Conservation (phyloP, 495 filamentous ascomycete species). For the Penicillium dipodomyicola region DNA sequence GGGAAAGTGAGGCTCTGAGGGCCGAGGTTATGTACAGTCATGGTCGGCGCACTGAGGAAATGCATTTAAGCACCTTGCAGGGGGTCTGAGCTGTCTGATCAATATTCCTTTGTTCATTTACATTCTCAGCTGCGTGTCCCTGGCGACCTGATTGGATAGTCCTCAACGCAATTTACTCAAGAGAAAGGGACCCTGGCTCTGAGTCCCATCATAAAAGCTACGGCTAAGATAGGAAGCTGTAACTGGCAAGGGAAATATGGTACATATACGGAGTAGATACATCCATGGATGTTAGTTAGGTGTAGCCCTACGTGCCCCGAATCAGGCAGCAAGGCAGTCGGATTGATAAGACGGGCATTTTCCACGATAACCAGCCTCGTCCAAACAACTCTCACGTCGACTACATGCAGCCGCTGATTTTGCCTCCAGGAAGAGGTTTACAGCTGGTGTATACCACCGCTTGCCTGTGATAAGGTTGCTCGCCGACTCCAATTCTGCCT, state of each 20-base stretch:
- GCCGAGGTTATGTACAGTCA: no score
- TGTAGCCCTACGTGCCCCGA: neutral
- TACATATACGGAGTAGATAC: neutral
- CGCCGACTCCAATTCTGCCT: constrained; percentile 6
- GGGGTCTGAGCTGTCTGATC: neutral
- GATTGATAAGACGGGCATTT: constrained; percentile 19
- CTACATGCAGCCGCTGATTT: constrained; percentile 18
- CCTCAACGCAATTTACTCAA: neutral
- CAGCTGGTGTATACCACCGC: constrained; percentile 16
- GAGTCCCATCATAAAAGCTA: neutral
- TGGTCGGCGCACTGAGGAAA: no score
- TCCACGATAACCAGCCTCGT: constrained; percentile 18
- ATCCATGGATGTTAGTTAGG: no score
- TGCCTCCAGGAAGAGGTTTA: constrained; percentile 15
- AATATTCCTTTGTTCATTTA: neutral
- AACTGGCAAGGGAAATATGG: neutral
- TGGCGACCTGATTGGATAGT: neutral
- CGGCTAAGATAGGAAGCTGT: neutral
- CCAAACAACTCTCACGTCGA: constrained; percentile 6
- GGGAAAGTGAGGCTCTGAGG: no score
- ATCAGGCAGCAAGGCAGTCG: constrained; percentile 1
- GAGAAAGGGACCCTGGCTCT: neutral
- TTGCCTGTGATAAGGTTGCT: constrained; percentile 4
- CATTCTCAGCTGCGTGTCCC: no score
- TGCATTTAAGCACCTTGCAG: no score